Base-by-base conservation (phyloP, 139 green algal genomes). In the Deuterostichococcus epilithicus region DNA sequence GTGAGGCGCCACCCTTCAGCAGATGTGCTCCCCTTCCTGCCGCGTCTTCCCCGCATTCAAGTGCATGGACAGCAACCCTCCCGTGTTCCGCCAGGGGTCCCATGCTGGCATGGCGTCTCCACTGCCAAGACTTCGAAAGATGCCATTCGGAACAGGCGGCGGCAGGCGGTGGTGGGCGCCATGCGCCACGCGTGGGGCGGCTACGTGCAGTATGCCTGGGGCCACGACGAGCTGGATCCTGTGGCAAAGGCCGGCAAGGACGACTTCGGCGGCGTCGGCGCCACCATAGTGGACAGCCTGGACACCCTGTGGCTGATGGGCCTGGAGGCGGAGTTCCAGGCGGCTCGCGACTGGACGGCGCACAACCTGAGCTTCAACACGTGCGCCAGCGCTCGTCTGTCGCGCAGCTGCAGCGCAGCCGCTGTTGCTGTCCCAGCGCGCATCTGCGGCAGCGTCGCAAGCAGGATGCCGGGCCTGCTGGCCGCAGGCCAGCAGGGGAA, bases 271-370 rank as follows among this genome's bases (percentile, higher is more conserved):
- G 86, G 82, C 33, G 70, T 96, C 26, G 88, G 87, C 15, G 86
- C 85, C 47, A 93, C 89, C 10, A 84, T 90, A 10, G 60, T 90
- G 1, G 87, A 91, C 76, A 71, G 77, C 33, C 76, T 96, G 76
- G 90, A 93, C 75, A 96, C 91, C 23, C 79, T 94, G 68, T 87
- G 78, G 72, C 79, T 96, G 39, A 91, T 96, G 88, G 87, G 81
- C 28, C 77, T 95, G 35, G 74, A 82, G 32, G 74, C 72, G 0
- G 85, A 88, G 69, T 90, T 86, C 45, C 39, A 77, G 42, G 35
- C 63, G 22, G 87, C 81, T 13, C 74, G 74, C 1, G 69, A 83
- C 59, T 91, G 84, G 87, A 77, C 92, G 5, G 69, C 76, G 3
- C 59, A 81, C 37, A 81, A 90, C 15, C 77, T 94, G 33, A 72